A percentile compares a stretch with the other conserved stretches of the same genome.
These are phyloP conservation scores for Gryganskiella cystojenkinii DNA, from an alignment of 192 early-diverging fungal species.

Conservation along the genomic window DNA sequence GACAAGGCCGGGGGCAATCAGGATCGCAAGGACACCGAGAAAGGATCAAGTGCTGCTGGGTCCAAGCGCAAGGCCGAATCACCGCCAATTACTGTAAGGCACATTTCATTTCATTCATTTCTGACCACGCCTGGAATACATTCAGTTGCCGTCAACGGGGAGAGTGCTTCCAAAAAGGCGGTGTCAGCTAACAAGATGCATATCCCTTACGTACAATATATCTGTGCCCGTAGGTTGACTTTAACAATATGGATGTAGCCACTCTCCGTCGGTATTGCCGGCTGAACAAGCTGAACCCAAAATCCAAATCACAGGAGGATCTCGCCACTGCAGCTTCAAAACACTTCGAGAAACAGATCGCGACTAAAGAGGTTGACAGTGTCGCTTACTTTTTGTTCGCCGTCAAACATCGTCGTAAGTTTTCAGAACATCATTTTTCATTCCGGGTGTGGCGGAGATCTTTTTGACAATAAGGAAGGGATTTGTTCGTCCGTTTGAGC, in stretches of 20 bases:
- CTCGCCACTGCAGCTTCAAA: conserved; percentile 25
- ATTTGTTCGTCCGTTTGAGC: background rate
- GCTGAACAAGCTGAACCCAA: conserved; percentile 47
- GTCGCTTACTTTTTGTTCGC: conserved; percentile 53
- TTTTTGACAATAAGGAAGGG: too few species aligned
- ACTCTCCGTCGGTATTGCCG: conserved; percentile 47
- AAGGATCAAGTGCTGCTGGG: conserved; percentile 12
- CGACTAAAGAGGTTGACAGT: conserved; percentile 37
- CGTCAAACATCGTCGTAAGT: conserved; percentile 52
- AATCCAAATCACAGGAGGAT: conserved; percentile 34
- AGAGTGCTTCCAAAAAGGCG: too few species aligned
- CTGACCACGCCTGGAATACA: too few species aligned
- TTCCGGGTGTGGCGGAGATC: too few species aligned
- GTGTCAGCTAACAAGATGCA: too few species aligned
- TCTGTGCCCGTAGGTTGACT: conserved; percentile 20
- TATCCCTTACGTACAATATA: too few species aligned
- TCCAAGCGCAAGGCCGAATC: conserved; percentile 46
- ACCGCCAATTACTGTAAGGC: conserved; percentile 36
- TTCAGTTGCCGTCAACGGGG: too few species aligned
- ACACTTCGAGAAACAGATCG: conserved; percentile 26
- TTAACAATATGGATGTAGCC: conserved; percentile 20
- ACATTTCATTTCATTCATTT: background rate
- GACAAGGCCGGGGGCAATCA: background rate
- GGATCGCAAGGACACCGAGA: conserved; percentile 11
- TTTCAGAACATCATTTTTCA: background rate